Percentiles rank a stretch among this genome's conserved stretches.
Evolutionary conservation across 2,329 filamentous ascomycete genomes (phyloP).

Genomic region (Ophidiomyces ophidiicola): DNA sequence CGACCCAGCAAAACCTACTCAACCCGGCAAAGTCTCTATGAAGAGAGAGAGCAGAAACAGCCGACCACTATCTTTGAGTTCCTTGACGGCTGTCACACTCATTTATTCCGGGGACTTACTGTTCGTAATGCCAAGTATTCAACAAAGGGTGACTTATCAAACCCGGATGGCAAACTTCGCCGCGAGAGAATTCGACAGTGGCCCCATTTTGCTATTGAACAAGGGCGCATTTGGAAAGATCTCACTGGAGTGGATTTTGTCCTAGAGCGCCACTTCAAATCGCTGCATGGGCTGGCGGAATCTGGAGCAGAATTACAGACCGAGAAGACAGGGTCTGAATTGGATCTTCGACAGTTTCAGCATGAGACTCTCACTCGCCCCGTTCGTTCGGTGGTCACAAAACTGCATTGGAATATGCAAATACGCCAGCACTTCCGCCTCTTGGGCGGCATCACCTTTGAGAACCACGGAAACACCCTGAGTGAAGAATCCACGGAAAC

Average conservation of each 20-base stretch:
- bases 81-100: constrained; percentile 14
- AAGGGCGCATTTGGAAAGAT: constrained; percentile 12
- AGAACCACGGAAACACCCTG: constrained; percentile 16
- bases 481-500: constrained; percentile 7
- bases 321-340: constrained; percentile 12
- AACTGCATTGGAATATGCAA: constrained; percentile 8
- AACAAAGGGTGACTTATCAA: constrained; percentile 13
- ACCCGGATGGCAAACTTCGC: constrained; percentile 14
- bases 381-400: constrained; percentile 10
- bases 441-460: constrained; percentile 13
- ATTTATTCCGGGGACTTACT: constrained; percentile 13
- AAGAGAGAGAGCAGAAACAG: neutral
- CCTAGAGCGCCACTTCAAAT: constrained; percentile 11
- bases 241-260: constrained; percentile 10
- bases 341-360: constrained; percentile 15
- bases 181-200: constrained; percentile 13
- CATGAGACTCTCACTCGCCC: constrained; percentile 10
- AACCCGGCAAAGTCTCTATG: neutral
- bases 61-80: constrained; percentile 15
- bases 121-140: constrained; percentile 6
- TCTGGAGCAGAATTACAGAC: constrained; percentile 6
- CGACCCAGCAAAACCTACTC: neutral
- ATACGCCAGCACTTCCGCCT: constrained; percentile 12
- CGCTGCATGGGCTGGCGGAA: constrained; percentile 10
- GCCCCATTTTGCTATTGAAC: constrained; percentile 9